A percentile compares a stretch with the other conserved stretches of the same genome.
Evolutionary conservation across 2,329 filamentous ascomycete species (phyloP).

Genomic region (Fusarium brevicatenulatum): DNA sequence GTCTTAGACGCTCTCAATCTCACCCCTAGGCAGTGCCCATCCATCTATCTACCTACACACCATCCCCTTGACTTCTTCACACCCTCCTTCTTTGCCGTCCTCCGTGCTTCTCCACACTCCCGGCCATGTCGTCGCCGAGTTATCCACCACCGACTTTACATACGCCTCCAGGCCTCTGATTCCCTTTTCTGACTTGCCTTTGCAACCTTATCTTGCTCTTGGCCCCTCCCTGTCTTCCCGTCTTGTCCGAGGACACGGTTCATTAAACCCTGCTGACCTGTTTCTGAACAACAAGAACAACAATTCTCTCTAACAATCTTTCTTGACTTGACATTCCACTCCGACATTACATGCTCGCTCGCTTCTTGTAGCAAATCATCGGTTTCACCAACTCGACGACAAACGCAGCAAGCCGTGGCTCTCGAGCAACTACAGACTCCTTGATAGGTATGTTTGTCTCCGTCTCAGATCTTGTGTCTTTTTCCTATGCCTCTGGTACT

Average conservation of each 20-base stretch:
- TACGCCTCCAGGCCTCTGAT: slow-evolving; percentile 38
- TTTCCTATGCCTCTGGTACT: slow-evolving; percentile 34
- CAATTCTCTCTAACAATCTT: neutral
- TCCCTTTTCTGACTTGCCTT: slow-evolving; percentile 42
- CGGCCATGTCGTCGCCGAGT: slow-evolving; percentile 50
- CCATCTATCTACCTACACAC: slow-evolving; percentile 7
- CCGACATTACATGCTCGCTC: slow-evolving; percentile 23
- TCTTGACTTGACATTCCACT: neutral
- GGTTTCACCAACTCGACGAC: slow-evolving; percentile 35
- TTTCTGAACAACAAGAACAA: slow-evolving; percentile 5
- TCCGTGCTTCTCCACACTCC: slow-evolving; percentile 45
- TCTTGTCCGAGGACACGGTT: slow-evolving; percentile 37
- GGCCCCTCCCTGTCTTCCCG: slow-evolving; percentile 35
- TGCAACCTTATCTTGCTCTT: slow-evolving; percentile 46
- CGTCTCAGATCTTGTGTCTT: slow-evolving; percentile 39
- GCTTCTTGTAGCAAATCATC: slow-evolving; percentile 33
- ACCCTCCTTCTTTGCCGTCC: slow-evolving; percentile 44
- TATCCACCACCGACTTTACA: slow-evolving; percentile 44
- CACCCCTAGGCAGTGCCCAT: slow-evolving; percentile 13
- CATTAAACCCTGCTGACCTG: slow-evolving; percentile 34
- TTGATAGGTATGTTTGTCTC: slow-evolving; percentile 42
- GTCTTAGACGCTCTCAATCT: slow-evolving; percentile 11
- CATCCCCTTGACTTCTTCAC: slow-evolving; percentile 23
- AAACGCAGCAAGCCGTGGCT: slow-evolving; percentile 34
- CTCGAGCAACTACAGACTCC: slow-evolving; percentile 22